Base-by-base conservation (phyloP, 192 early-diverging fungal species). In the Funneliformis mosseae region DNA sequence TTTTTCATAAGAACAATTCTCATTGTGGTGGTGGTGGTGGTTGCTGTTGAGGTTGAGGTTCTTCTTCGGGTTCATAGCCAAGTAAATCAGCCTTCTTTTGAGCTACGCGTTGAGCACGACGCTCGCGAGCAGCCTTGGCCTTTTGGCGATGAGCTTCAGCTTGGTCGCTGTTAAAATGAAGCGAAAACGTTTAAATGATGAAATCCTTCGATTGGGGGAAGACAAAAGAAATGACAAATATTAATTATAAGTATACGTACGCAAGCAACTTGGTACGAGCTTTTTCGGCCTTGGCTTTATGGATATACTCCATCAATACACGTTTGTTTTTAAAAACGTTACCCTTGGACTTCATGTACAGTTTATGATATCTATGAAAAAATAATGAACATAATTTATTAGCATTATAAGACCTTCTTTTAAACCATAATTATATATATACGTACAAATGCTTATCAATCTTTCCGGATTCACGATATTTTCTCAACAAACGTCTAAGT, bases 291-390 rank as follows among this genome's bases (percentile, higher is more conserved):
- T 99, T 99, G 84, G 94, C 95, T 92, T 97, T 97, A 92, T 98
- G 96, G 89, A 99, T 99, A 90, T 95, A 95, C 90, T 99, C 97
- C 95, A 99, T 99, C 63, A 99, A 87, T 80, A 99, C 97, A 89
- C 97, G 95, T 94, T 99, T 99, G 96, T 97, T 99, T 95, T 99
- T 99, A 92, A 99, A 99, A 77, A 96, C 96, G 90, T 97, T 98
- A 97, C 97, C 97, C 95, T 99, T 99, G 78, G 96, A 90, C 92
- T 97, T 98, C 85, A 97, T 86, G 93, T 99, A 99, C 83, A 99
- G 91, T 84, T 90, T 87, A 89, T 97, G 97, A 93, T 98, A 96
- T 81, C 83, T 86, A 77, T 28, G 41, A 46, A 69, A 42, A 28
- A 62, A 21, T 62, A 23, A 9, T 62, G 6, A 43, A 43, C 16